These are phyloP conservation scores for Fusarium equiseti DNA, from an alignment of 2,329 filamentous ascomycete species.

Conservation along the genomic window DNA sequence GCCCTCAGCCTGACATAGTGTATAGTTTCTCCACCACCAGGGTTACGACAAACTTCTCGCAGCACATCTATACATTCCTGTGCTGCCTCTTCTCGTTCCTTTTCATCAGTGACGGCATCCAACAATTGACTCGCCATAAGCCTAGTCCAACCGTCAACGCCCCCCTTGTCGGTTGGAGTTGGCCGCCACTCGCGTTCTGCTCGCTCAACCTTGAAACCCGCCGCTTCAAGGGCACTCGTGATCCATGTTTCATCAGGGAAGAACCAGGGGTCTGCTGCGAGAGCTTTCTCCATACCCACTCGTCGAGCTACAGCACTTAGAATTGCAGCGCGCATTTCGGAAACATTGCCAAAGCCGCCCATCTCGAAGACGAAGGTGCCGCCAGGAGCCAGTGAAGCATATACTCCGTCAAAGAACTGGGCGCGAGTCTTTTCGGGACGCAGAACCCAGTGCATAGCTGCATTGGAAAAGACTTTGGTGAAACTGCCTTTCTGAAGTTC, in stretches of 20 bases:
- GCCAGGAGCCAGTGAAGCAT: conserved; percentile 64
- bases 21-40: conserved; percentile 67
- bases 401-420: conserved; percentile 66
- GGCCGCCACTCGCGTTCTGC: conserved; percentile 74
- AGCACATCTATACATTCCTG: conserved; percentile 67
- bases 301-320: conserved; percentile 65
- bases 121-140: conserved; percentile 72
- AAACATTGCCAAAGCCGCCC: conserved; percentile 77
- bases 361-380: conserved; percentile 76
- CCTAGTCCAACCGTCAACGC: conserved; percentile 74
- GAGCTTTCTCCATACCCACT: conserved; percentile 61
- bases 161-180: conserved; percentile 68
- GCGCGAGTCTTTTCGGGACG: conserved; percentile 56
- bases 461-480: conserved; percentile 74
- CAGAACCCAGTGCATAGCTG: conserved; percentile 76
- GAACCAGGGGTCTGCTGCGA: conserved; percentile 74
- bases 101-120: conserved; percentile 61
- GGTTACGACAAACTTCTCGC: conserved; percentile 65
- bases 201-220: conserved; percentile 63
- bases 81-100: conserved; percentile 64
- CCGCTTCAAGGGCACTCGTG: conserved; percentile 57
- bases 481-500: conserved; percentile 55
- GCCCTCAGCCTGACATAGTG: conserved; percentile 67
- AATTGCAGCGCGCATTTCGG: conserved; percentile 71
- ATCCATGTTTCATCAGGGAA: conserved; percentile 76